Conservation (phyloP, 2,329 filamentous ascomycete species). For the Pseudogymnoascus sp. region DNA sequence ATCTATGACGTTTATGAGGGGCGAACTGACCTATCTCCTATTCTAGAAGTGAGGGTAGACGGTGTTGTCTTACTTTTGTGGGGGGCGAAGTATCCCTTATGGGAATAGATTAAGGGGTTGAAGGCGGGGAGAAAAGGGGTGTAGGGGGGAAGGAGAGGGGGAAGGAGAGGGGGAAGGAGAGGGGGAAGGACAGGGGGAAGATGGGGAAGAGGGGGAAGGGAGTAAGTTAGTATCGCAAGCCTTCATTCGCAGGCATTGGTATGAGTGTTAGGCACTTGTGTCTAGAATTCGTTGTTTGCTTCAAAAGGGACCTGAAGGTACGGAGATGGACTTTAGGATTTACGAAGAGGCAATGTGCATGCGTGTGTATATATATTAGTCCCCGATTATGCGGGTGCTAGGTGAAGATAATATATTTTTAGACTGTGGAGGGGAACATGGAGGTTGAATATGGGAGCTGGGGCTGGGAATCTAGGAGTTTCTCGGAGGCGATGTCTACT, state of each 20-base stretch:
- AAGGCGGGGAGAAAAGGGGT: too few relatives aligned
- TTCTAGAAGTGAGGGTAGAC: background rate
- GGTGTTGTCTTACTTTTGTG: background rate
- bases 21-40: background rate
- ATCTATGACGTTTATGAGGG: background rate
- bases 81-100: background rate
- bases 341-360: background rate
- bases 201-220: background rate
- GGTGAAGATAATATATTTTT: background rate
- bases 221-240: background rate
- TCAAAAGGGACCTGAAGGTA: background rate
- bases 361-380: background rate
- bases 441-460: too few relatives aligned
- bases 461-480: background rate
- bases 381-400: background rate
- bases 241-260: background rate
- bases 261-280: background rate
- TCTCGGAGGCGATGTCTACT: background rate
- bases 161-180: background rate
- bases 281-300: background rate
- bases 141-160: background rate
- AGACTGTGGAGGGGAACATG: background rate
- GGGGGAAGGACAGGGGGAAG: background rate
- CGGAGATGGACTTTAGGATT: background rate
- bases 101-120: background rate